Conservation (phyloP, 805 yeast species). For the Barnettozyma californica region DNA sequence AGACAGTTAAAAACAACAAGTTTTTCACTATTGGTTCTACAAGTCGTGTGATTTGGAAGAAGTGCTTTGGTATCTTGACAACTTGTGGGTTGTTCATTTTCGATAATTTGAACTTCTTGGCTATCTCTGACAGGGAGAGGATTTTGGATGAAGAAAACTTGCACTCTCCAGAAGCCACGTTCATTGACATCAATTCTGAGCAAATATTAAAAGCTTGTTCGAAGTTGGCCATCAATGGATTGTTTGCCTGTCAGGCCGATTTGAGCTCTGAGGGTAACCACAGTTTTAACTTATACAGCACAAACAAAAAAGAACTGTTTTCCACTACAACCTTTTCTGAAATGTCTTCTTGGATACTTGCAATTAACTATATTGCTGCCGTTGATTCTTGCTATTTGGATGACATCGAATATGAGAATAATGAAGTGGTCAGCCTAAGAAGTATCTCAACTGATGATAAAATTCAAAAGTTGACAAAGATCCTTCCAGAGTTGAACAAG, state of each 20-base stretch:
- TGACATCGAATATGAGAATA: slow-evolving; percentile 4
- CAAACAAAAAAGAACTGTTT: slow-evolving; percentile 35
- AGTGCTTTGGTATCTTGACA: slow-evolving; percentile 43
- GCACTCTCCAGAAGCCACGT: slow-evolving; percentile 24
- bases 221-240: slow-evolving; percentile 32
- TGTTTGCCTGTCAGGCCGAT: slow-evolving; percentile 33
- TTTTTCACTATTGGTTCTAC: slow-evolving; percentile 28
- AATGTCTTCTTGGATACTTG: slow-evolving; percentile 52
- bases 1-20: slow-evolving; percentile 26
- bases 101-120: slow-evolving; percentile 33
- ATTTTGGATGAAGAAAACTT: slow-evolving; percentile 17
- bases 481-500: slow-evolving; percentile 29
- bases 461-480: slow-evolving; percentile 29
- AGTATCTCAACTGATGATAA: slow-evolving; percentile 28
- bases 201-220: slow-evolving; percentile 25
- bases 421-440: slow-evolving; percentile 25
- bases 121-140: slow-evolving; percentile 24
- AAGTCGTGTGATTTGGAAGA: slow-evolving; percentile 35
- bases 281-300: slow-evolving; percentile 36
- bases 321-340: slow-evolving; percentile 41
- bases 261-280: slow-evolving; percentile 10
- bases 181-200: slow-evolving; percentile 27
- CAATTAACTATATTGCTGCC: slow-evolving; percentile 49
- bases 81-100: slow-evolving; percentile 44
- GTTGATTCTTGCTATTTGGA: slow-evolving; percentile 34